A percentile compares a stretch with the other conserved stretches of the same genome.
phyloP scores from a whole-genome alignment of 352 stramenopile species.

The Thalassiosira hispida region DNA sequence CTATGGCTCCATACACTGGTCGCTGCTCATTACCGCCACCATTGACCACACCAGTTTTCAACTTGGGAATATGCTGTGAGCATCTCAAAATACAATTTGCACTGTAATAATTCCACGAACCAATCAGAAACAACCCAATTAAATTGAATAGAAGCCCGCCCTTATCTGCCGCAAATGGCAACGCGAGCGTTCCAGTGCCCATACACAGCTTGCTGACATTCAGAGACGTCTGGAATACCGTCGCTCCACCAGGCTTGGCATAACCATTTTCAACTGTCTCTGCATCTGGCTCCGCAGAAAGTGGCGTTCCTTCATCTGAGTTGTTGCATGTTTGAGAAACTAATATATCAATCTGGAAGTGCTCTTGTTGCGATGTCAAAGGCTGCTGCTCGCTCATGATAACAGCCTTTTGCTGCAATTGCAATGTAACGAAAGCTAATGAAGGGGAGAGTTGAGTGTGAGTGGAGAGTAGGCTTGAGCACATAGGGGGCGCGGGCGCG shows the following conservation, averaged over 20 bases:
- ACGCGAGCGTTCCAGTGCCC: slow-evolving; percentile 73
- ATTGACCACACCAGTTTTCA: not conserved
- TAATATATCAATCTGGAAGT: no score
- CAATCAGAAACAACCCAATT: slow-evolving; percentile 51
- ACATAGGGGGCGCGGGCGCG: no score
- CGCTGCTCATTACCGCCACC: not conserved
- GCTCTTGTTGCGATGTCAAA: no score
- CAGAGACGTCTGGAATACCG: slow-evolving; percentile 45
- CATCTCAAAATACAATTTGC: slow-evolving; percentile 61
- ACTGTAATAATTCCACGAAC: slow-evolving; percentile 75
- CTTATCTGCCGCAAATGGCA: slow-evolving; percentile 73
- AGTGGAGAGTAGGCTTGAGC: no score
- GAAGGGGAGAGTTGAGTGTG: no score
- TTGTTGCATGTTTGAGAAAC: not conserved
- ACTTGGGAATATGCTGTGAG: slow-evolving; percentile 20
- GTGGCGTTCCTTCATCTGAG: not conserved
- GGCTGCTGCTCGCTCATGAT: no score
- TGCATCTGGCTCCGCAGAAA: not conserved
- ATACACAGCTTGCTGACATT: slow-evolving; percentile 74
- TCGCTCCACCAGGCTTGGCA: slow-evolving; percentile 1
- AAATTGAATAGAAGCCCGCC: slow-evolving; percentile 69
- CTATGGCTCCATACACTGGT: slow-evolving; percentile 16
- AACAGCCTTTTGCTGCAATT: no score
- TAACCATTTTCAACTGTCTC: not conserved
- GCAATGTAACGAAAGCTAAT: no score